A percentile compares a stretch with the other conserved stretches of the same genome.
These are phyloP conservation scores for Sclerotinia trifoliorum DNA, from an alignment of 2,329 filamentous ascomycete genomes.

Conservation along the genomic window DNA sequence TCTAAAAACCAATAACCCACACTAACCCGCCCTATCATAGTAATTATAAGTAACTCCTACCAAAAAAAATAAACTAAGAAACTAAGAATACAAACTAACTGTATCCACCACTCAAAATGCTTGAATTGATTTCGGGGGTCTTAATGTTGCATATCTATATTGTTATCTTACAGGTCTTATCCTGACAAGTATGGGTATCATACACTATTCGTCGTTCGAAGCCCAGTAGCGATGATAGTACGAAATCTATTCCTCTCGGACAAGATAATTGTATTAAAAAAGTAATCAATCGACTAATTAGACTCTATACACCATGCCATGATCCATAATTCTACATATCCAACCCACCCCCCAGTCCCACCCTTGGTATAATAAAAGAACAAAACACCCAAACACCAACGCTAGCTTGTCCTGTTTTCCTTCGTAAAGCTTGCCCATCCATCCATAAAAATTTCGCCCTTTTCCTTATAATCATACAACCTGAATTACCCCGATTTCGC, in stretches of 20 bases:
- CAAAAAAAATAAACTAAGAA: too few relatives aligned
- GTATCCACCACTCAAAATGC: background rate
- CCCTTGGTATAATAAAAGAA: slow-evolving; percentile 22
- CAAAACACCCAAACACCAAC: slow-evolving; percentile 18
- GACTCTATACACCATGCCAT: background rate
- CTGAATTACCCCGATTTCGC: background rate
- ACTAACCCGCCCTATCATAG: background rate
- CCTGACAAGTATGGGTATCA: background rate
- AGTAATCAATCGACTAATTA: background rate
- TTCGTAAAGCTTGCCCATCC: background rate
- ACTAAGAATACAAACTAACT: background rate
- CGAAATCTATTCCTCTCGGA: background rate
- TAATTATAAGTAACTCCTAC: background rate
- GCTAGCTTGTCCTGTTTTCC: background rate
- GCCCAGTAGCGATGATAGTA: background rate
- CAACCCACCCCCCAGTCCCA: background rate
- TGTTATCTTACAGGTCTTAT: background rate
- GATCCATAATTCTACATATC: slow-evolving; percentile 1
- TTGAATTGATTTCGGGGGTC: too few relatives aligned
- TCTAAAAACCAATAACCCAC: too few relatives aligned
- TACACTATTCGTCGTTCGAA: background rate
- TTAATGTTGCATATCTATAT: background rate
- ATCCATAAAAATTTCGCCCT: background rate
- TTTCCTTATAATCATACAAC: background rate
- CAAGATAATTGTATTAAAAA: background rate